Base-by-base conservation (phyloP, 2,329 filamentous ascomycete species). In the Alternaria postmessia region DNA sequence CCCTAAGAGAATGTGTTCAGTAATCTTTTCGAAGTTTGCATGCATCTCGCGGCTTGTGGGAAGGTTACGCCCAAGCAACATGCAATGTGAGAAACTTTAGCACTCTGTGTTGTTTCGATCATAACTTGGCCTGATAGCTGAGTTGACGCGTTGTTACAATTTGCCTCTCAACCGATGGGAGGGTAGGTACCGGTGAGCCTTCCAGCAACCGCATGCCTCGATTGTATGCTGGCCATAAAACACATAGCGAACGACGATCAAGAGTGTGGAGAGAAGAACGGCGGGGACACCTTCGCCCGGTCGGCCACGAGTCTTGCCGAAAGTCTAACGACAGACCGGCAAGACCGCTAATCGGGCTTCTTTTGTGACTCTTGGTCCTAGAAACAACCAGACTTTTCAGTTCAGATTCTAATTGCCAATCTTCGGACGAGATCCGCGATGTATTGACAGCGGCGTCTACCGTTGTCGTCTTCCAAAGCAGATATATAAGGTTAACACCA, bases 231-330 rank as follows among this genome's bases (percentile, higher is more conserved):
- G 3, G 5, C 11, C 12, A 42, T 7, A 4, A 14, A 26, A 11
- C 2, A 4, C 46, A 14, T 49, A 26, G 30, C 16, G 20, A n/a
- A 49, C 14, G 14, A n/a, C 30, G 14, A 24, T 49, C 46, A 12
- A 11, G 46, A 24, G 18, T 22, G 8, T 20, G 12, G 32, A 24
- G 20, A 34, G 18, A 34, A 49, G 22, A 22, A 24, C n/a, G 7
- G 30, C 46, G 46, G 46, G 20, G 14, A 36, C 30, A 49, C 16
- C 30, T 49, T 49, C 20, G 46, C 32, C 46, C 46, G 32, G 14
- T 22, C 46, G 46, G 46, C 36, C 20, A 49, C 32, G 32, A 49
- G 46, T 49, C 30, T 49, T 36, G 46, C 46, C 46, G 46, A 49
- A 49, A 49, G 20, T 26, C 32, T 49, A 38, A 24, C 11, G 14